phyloP scores from a whole-genome alignment of 1,139 yeast species.

The Scheffersomyces titani region DNA sequence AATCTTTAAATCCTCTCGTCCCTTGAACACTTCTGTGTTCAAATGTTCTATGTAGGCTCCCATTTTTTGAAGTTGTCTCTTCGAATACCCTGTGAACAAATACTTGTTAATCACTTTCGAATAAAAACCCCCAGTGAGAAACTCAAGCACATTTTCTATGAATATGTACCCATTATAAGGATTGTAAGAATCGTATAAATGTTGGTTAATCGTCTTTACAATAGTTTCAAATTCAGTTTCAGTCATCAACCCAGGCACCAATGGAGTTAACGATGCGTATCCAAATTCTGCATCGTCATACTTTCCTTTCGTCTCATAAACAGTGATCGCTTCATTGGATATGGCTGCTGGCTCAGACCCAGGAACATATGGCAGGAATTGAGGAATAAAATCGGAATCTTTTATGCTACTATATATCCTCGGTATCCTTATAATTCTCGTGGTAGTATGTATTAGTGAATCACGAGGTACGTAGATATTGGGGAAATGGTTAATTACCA shows the following conservation, averaged over 20 bases:
- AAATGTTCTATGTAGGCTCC: conserved; percentile 45
- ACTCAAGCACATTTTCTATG: conserved; percentile 44
- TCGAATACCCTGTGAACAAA: conserved; percentile 22
- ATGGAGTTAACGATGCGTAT: conserved; percentile 53
- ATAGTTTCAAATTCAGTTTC: conserved; percentile 41
- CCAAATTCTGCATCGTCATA: conserved; percentile 51
- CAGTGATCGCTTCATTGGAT: conserved; percentile 11
- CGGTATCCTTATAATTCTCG: conserved; percentile 68
- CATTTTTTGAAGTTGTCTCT: conserved; percentile 33
- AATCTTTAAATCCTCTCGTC: conserved; percentile 33
- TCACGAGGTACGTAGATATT: conserved; percentile 39
- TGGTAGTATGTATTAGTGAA: conserved; percentile 30
- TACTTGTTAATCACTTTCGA: conserved; percentile 19
- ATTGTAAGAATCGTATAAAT: conserved; percentile 41
- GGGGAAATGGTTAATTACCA: conserved; percentile 68
- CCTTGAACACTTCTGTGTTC: conserved; percentile 33
- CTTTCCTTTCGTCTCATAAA: conserved; percentile 38
- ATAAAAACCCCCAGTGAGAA: conserved; percentile 44
- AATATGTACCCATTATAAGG: conserved; percentile 37
- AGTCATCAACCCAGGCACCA: conserved; percentile 40
- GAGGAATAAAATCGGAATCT: conserved; percentile 50
- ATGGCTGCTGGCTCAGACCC: conserved; percentile 71
- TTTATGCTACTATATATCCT: conserved; percentile 37
- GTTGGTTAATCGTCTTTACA: conserved; percentile 45
- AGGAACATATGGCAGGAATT: conserved; percentile 58